These are phyloP conservation scores for Elaeis oleifera DNA, from an alignment of 202 grass and related monocot species.

Conservation along the genomic window DNA sequence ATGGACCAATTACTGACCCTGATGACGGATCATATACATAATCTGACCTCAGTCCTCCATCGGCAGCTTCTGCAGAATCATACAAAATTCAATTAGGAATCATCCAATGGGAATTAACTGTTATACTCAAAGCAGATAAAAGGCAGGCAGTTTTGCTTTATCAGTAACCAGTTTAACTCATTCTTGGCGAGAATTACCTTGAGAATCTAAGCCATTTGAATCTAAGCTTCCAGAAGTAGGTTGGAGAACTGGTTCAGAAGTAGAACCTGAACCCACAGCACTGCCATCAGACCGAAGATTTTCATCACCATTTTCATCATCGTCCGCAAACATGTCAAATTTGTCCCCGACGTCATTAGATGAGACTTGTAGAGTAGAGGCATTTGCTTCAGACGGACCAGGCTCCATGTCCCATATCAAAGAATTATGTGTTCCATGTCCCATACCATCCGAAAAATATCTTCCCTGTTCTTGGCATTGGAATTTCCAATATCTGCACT, in stretches of 20 bases:
- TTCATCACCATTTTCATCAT: conserved; percentile 50
- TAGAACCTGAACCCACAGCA: conserved; percentile 28
- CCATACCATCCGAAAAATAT: conserved; percentile 34
- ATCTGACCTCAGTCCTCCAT: conserved; percentile 49
- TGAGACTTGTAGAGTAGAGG: conserved; percentile 30
- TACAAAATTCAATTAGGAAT: conserved; percentile 8
- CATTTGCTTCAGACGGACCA: conserved; percentile 39
- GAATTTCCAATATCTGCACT: conserved; percentile 1
- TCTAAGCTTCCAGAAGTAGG: conserved; percentile 29
- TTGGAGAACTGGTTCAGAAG: conserved; percentile 27
- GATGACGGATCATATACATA: conserved; percentile 76
- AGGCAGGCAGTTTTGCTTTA: too few species aligned
- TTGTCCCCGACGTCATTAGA: conserved; percentile 45
- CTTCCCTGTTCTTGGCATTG: conserved; percentile 21
- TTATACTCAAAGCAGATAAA: too few species aligned
- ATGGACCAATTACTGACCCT: conserved; percentile 44
- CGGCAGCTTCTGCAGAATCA: conserved; percentile 43
- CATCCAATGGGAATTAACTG: too few species aligned
- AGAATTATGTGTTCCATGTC: conserved; percentile 26
- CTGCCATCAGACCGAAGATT: conserved; percentile 34
- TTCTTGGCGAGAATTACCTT: neutral
- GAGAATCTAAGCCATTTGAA: conserved; percentile 18
- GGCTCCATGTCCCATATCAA: conserved; percentile 43
- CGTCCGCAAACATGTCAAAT: conserved; percentile 84
- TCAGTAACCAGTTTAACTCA: too few species aligned